These are phyloP conservation scores for Periglandula ipomoeae DNA, from an alignment of 2,329 filamentous ascomycete genomes.

Conservation along the genomic window DNA sequence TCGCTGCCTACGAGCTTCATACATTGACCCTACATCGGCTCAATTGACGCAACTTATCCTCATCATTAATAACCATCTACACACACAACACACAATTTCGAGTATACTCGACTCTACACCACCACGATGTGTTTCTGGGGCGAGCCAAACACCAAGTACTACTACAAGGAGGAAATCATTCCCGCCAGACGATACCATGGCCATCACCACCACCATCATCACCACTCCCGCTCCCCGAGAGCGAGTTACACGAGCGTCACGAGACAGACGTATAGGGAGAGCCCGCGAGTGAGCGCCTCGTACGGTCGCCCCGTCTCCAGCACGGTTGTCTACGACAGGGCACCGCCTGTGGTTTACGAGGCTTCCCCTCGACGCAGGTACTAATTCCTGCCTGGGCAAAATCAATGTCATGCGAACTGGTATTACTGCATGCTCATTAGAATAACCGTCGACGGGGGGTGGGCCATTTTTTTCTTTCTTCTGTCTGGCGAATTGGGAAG, in stretches of 20 bases:
- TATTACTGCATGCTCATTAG: neutral
- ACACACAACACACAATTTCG: too few species aligned
- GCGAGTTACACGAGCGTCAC: slow-evolving; percentile 34
- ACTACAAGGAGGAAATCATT: slow-evolving; percentile 46
- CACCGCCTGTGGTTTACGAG: slow-evolving; percentile 2
- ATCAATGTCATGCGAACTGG: neutral
- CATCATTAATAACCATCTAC: too few species aligned
- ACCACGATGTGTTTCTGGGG: slow-evolving; percentile 41
- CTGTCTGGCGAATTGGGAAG: neutral
- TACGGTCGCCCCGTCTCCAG: slow-evolving; percentile 10
- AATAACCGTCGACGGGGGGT: neutral
- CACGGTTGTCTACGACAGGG: slow-evolving; percentile 31
- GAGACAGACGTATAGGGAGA: slow-evolving; percentile 27
- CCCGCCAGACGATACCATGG: slow-evolving; percentile 32
- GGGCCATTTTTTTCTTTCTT: neutral
- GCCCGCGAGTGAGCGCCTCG: slow-evolving; percentile 32
- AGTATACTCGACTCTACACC: slow-evolving; percentile 3
- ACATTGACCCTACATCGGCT: too few species aligned
- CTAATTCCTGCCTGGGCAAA: neutral
- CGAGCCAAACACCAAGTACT: slow-evolving; percentile 38
- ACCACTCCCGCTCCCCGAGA: slow-evolving; percentile 27
- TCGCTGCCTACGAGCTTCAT: neutral
- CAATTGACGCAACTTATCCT: too few species aligned
- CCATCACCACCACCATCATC: slow-evolving; percentile 25
- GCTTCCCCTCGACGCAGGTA: neutral